phyloP scores from a whole-genome alignment of 2,329 filamentous ascomycete species.

The Metarhizium humberi region DNA sequence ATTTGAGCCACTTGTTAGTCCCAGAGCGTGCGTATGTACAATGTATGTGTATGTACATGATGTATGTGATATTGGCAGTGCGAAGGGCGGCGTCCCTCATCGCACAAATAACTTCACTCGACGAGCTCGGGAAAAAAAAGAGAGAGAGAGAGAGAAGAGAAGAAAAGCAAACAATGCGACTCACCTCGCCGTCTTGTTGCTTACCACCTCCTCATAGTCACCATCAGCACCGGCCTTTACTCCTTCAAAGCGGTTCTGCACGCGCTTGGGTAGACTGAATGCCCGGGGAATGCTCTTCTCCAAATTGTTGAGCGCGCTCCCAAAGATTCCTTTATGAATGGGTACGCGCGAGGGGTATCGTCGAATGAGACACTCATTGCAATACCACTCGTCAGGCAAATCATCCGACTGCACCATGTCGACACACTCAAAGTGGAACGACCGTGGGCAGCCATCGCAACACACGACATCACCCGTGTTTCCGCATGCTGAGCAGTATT shows the following conservation, averaged over 20 bases:
- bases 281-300: constrained; percentile 62
- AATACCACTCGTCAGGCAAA: constrained; percentile 75
- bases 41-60: too few relatives aligned
- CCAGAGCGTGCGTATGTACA: not conserved
- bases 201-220: constrained; percentile 63
- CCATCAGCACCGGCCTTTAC: constrained; percentile 69
- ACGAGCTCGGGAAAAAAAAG: too few relatives aligned
- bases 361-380: constrained; percentile 57
- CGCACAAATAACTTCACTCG: too few relatives aligned
- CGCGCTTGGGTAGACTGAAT: constrained; percentile 59
- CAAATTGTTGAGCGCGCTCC: constrained; percentile 51
- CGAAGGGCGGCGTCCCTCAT: too few relatives aligned
- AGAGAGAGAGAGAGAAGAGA: too few relatives aligned
- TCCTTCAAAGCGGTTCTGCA: constrained; percentile 71
- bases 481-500: constrained; percentile 80
- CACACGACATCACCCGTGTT: constrained; percentile 80
- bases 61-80: too few relatives aligned
- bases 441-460: constrained; percentile 84
- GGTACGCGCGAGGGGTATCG: constrained; percentile 36
- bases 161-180: constrained; percentile 17
- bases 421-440: constrained; percentile 84
- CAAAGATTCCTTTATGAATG: constrained; percentile 48
- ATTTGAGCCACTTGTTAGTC: not conserved
- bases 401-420: constrained; percentile 65
- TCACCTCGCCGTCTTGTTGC: constrained; percentile 56